Conservation (phyloP, 176 grass and related monocot genomes). For the Cenchrus fungigraminus region DNA sequence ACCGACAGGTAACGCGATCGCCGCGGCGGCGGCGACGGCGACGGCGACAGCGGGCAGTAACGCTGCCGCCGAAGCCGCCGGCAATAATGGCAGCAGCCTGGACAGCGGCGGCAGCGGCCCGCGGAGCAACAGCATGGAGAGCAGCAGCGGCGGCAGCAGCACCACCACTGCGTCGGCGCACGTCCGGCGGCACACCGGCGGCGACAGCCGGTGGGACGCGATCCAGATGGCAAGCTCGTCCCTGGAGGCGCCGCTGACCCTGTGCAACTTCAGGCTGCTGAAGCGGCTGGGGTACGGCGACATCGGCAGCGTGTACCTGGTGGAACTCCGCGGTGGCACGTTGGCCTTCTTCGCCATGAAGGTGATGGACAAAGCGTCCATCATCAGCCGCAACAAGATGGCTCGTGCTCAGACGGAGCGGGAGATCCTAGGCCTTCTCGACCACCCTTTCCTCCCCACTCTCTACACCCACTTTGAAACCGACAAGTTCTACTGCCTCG, state of each 20-base stretch:
- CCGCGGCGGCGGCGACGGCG: background rate
- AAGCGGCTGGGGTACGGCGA: slow-evolving; percentile 93
- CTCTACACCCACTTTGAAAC: slow-evolving; percentile 49
- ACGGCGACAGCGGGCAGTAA: background rate
- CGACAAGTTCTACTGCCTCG: slow-evolving; percentile 49
- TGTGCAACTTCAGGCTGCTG: slow-evolving; percentile 80
- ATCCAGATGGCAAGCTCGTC: slow-evolving; percentile 44
- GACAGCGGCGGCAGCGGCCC: slow-evolving; percentile 42
- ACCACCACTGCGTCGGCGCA: background rate
- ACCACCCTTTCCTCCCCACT: slow-evolving; percentile 48
- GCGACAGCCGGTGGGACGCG: slow-evolving; percentile 61
- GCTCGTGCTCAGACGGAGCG: slow-evolving; percentile 57
- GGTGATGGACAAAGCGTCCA: slow-evolving; percentile 67
- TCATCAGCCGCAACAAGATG: slow-evolving; percentile 59
- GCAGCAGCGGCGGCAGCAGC: slow-evolving; percentile 18
- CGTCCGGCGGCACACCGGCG: slow-evolving; percentile 60
- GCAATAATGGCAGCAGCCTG: slow-evolving; percentile 21
- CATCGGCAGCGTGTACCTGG: slow-evolving; percentile 97
- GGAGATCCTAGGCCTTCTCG: slow-evolving; percentile 59
- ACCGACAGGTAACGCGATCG: background rate
- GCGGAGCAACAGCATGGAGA: slow-evolving; percentile 53
- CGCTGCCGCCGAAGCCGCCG: background rate
- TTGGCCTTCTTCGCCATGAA: slow-evolving; percentile 62
- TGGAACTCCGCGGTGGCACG: slow-evolving; percentile 66
- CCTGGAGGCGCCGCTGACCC: slow-evolving; percentile 48